phyloP scores from a whole-genome alignment of 768 basidiomycete species.

The Pleurotus eryngii region DNA sequence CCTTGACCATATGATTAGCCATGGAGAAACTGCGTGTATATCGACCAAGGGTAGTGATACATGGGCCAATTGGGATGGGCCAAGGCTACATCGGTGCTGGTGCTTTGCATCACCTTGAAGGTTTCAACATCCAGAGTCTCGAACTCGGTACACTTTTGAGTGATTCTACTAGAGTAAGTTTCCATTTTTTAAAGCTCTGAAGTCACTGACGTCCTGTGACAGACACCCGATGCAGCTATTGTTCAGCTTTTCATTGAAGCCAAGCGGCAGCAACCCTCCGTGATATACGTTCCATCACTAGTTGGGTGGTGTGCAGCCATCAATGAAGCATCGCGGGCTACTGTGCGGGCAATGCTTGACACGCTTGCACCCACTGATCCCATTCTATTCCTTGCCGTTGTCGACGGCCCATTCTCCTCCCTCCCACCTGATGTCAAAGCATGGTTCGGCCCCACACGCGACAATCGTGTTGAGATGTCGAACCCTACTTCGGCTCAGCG shows the following conservation, averaged over 20 bases:
- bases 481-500: constrained; percentile 56
- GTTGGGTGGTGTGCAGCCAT: constrained; percentile 82
- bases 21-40: constrained; percentile 91
- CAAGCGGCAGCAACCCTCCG: constrained; percentile 93
- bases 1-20: constrained; percentile 41
- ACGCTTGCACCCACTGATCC: constrained; percentile 90
- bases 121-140: constrained; percentile 91
- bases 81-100: constrained; percentile 90
- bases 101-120: constrained; percentile 89
- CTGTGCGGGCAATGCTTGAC: constrained; percentile 88
- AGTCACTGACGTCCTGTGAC: background rate
- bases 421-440: constrained; percentile 79
- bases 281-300: constrained; percentile 92
- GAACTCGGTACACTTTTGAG: constrained; percentile 87
- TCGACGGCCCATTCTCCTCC: constrained; percentile 69
- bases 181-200: background rate
- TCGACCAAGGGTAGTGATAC: constrained; percentile 81
- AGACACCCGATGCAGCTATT: constrained; percentile 90
- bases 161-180: constrained; percentile 82
- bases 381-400: constrained; percentile 85
- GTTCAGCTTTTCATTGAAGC: constrained; percentile 96
- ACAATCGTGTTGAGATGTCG: constrained; percentile 68
- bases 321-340: constrained; percentile 78
- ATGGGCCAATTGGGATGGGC: constrained; percentile 86
- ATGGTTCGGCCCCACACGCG: constrained; percentile 84